Base-by-base conservation (phyloP, 163 green algal genomes). In the Volvox carteri region DNA sequence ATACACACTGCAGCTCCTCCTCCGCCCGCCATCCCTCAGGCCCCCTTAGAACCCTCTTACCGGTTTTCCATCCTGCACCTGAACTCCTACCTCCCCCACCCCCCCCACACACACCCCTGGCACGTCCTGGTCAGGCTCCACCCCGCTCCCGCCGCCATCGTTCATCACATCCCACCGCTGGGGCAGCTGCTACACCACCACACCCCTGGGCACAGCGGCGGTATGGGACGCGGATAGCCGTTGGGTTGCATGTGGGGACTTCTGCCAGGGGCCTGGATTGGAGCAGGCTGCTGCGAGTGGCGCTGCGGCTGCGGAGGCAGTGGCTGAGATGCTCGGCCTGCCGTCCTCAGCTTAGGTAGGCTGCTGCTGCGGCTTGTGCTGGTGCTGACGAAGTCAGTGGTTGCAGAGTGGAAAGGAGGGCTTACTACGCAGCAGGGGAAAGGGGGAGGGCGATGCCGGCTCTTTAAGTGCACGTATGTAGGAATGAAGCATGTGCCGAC, bases 301-400 rank as follows among this genome's bases (percentile, higher is more conserved):
- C 23, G 60, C 62, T 9, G 42, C 62, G 1, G 79, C 79, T 16
- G 79, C 79, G 42, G 62, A 68, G 8, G 79, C 79, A 5, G 79
- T 87, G 37, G 79, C 79, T 0, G 44, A 33, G 1, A 87, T 87
- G 79, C 46, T 77, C 28, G 62, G 79, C 1, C 79, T 87, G 62
- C 39, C 58, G n/a, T 16, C 46, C 7, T n/a, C n/a, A n/a, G n/a
- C n/a, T n/a, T n/a, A 12, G 33, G 58, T 11, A 23, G 19, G 58
- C 58, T 33, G 11, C 58, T 18, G 58, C 58, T n/a, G 58, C 58
- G 33, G 58, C 6, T 18, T 11, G 33, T 70, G 23, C 11, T 70
- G 58, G 58, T 70, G 58, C 19, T 70, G 58, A 12, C 33, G 58
- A 21, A 37, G 58, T 9, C 19, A 23, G 23, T 21, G 14, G 58